A percentile compares a stretch with the other conserved stretches of the same genome.
Conservation (phyloP, 257 asterid species). For the Craterostigma plantagineum region DNA sequence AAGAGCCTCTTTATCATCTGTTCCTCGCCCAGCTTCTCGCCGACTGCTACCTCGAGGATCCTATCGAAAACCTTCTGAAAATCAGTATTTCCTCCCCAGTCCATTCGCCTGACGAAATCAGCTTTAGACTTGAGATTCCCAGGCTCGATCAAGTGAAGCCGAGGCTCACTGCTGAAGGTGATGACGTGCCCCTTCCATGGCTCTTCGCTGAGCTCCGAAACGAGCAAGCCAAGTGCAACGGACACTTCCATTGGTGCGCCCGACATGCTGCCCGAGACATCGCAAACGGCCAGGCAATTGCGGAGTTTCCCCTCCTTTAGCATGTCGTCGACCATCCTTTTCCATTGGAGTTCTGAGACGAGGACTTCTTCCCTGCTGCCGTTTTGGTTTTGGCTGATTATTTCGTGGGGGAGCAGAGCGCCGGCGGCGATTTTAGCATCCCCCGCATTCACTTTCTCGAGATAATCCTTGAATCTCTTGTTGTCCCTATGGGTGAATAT, state of each 20-base stretch:
- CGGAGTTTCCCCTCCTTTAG: slow-evolving; percentile 24
- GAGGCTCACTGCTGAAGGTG: slow-evolving; percentile 27
- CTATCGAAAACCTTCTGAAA: slow-evolving; percentile 31
- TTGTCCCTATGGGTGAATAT: slow-evolving; percentile 22
- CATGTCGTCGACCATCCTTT: slow-evolving; percentile 36
- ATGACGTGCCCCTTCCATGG: slow-evolving; percentile 49
- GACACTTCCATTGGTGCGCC: slow-evolving; percentile 45
- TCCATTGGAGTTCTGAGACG: slow-evolving; percentile 49
- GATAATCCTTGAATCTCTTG: slow-evolving; percentile 25
- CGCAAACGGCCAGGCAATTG: slow-evolving; percentile 35
- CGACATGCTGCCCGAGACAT: slow-evolving; percentile 31
- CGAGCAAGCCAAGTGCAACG: slow-evolving; percentile 32
- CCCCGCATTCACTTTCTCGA: slow-evolving; percentile 34
- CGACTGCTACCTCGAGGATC: slow-evolving; percentile 25
- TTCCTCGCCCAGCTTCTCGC: slow-evolving; percentile 18
- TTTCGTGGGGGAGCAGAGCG: slow-evolving; percentile 50
- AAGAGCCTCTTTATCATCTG: slow-evolving; percentile 29
- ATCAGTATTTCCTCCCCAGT: slow-evolving; percentile 21
- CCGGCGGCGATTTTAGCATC: slow-evolving; percentile 33
- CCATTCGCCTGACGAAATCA: slow-evolving; percentile 19
- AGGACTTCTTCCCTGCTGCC: slow-evolving; percentile 13
- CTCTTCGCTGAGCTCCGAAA: slow-evolving; percentile 36
- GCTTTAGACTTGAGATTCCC: slow-evolving; percentile 21
- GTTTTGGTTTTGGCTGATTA: slow-evolving; percentile 14
- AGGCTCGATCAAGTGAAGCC: slow-evolving; percentile 20